Percentiles rank a stretch among this genome's conserved stretches.
phyloP scores from a whole-genome alignment of 139 green algal genomes.

The Chlamydomonas schloesseri region DNA sequence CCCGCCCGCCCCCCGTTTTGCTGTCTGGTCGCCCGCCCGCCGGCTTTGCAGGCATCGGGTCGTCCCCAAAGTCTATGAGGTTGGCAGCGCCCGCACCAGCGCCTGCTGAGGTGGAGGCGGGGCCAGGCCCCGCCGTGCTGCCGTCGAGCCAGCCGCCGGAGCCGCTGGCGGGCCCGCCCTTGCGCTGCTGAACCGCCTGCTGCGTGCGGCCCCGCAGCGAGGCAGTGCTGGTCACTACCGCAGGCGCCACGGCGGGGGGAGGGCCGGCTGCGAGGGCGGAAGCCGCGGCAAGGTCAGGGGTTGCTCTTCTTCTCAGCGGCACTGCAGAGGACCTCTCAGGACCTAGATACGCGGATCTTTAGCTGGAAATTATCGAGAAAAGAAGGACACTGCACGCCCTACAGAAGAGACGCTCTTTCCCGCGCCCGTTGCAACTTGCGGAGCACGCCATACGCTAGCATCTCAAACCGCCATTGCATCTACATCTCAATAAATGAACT shows the following conservation, averaged over 20 bases:
- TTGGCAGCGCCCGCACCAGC: neutral
- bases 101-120: neutral
- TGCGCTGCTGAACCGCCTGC: neutral
- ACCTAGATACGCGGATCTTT: too few species aligned
- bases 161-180: neutral
- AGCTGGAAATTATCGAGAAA: too few species aligned
- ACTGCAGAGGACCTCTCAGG: too few species aligned
- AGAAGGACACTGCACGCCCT: too few species aligned
- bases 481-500: too few species aligned
- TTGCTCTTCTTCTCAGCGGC: too few species aligned
- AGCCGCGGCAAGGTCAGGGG: too few species aligned
- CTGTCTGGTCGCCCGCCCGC: neutral
- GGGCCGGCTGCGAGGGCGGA: neutral
- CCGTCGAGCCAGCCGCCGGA: neutral
- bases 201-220: neutral
- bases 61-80: constrained; percentile 28
- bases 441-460: too few species aligned
- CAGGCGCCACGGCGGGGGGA: neutral
- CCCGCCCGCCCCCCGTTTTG: neutral
- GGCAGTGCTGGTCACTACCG: neutral
- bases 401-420: too few species aligned
- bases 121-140: neutral
- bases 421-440: too few species aligned
- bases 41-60: neutral
- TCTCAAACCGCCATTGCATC: too few species aligned